These are phyloP conservation scores for Tuber indicum DNA, from an alignment of 495 filamentous ascomycete genomes.

Conservation along the genomic window DNA sequence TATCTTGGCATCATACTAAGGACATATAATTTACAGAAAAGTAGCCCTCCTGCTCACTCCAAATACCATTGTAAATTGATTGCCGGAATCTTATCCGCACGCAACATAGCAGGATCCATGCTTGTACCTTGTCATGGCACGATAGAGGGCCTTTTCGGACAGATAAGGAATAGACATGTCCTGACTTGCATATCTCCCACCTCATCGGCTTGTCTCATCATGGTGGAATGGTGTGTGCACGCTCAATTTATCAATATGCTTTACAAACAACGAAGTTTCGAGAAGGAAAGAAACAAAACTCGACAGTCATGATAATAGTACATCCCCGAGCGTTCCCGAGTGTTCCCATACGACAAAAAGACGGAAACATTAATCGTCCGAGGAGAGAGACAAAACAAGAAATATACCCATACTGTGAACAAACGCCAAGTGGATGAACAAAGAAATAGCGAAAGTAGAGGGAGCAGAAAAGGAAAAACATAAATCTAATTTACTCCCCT, in stretches of 20 bases:
- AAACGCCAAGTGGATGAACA: conserved; percentile 13
- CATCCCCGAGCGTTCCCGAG: neutral
- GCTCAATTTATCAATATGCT: neutral
- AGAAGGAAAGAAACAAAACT: neutral
- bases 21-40: neutral
- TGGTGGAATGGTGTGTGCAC: neutral
- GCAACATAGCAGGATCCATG: neutral
- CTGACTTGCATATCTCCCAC: neutral
- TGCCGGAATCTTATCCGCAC: neutral
- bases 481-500: conserved; percentile 19
- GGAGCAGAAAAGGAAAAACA: conserved; percentile 1
- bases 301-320: neutral
- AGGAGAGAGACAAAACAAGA: conserved; percentile 8
- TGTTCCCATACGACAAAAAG: neutral
- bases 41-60: neutral
- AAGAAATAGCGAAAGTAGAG: conserved; percentile 8
- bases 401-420: conserved; percentile 7
- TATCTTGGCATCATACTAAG: neutral
- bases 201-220: neutral
- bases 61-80: neutral
- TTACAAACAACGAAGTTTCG: neutral
- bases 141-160: neutral
- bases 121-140: neutral
- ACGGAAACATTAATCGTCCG: neutral
- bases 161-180: neutral